Base-by-base conservation (phyloP, 306 rosid species). In the Oemleria cerasiformis region DNA sequence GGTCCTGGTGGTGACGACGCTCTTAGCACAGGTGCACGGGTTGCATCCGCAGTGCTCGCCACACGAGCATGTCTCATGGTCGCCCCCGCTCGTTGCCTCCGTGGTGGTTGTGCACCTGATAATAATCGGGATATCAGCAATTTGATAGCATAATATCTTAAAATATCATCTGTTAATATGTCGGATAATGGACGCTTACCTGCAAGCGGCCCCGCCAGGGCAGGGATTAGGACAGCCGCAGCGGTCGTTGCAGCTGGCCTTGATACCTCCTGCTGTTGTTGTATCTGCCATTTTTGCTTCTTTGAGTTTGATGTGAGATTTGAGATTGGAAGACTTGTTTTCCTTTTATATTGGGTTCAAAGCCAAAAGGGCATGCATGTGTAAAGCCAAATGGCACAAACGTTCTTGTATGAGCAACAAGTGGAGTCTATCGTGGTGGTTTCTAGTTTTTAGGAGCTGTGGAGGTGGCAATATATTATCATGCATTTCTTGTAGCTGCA, bases 31-130 rank as follows among this genome's bases (percentile, higher is more conserved):
- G 1, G 79, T 48, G 70, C 98, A 88, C 2, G 96, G 98, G 55
- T 90, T 90, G 85, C 96, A 90, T 12, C 86, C 85, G 20, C 96
- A 92, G 45, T 90, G 91, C 68, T 88, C 84, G 5, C 98, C 96
- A 19, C 98, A 92, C 3, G 91, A n/a, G 75, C 98, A 92, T 30
- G 83, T 81, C 53, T n/a, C 42, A 57, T 84, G 76, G 48, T 19
- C 77, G 56, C 17, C 77, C 8, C 60, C 75, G 8, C 74, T 45
- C 15, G 44, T 34, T 15, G 30, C 25, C 30, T 9, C 73, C 30
- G 19, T 4, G 7, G 36, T 19, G 15, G 15, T 34, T 20, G 17
- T 5, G 56, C 83, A 75, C 81, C 70, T 75, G 69, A 17, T 16
- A 19, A 11, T 20, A 30, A 30, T 30, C 36, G 3, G 36, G 3